phyloP scores from a whole-genome alignment of 192 early-diverging fungal genomes.

The Coemansia sp. region DNA sequence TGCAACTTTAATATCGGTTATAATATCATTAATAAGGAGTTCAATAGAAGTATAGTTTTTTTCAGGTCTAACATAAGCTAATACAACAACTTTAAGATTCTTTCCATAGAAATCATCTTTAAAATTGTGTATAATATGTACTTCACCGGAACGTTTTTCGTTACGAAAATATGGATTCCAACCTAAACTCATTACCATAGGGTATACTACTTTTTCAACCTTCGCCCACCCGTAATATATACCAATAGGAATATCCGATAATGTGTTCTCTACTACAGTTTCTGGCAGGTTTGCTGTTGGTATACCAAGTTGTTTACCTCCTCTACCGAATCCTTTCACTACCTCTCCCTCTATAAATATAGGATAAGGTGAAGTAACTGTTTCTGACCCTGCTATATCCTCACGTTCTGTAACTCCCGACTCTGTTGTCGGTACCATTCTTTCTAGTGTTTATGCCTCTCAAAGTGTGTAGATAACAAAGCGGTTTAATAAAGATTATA shows the following conservation, averaged over 20 bases:
- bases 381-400: constrained; percentile 62
- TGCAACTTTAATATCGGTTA: constrained; percentile 68
- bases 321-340: constrained; percentile 89
- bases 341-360: constrained; percentile 77
- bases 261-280: constrained; percentile 62
- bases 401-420: neutral
- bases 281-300: constrained; percentile 96
- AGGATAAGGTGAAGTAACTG: constrained; percentile 64
- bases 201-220: constrained; percentile 66
- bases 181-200: constrained; percentile 99
- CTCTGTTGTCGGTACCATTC: neutral
- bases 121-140: constrained; percentile 92
- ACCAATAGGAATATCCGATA: constrained; percentile 70
- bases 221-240: constrained; percentile 96
- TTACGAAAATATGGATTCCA: constrained; percentile 99
- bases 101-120: constrained; percentile 88
- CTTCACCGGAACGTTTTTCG: constrained; percentile 93
- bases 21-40: constrained; percentile 88
- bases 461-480: too few relatives aligned
- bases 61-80: constrained; percentile 88
- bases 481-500: too few relatives aligned
- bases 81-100: constrained; percentile 76
- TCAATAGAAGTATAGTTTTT: constrained; percentile 86
- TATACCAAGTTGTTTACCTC: constrained; percentile 94
- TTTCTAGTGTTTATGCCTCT: too few relatives aligned